Evolutionary conservation across 192 early-diverging fungal species (phyloP).

Genomic region (Oehlia diaphana): DNA sequence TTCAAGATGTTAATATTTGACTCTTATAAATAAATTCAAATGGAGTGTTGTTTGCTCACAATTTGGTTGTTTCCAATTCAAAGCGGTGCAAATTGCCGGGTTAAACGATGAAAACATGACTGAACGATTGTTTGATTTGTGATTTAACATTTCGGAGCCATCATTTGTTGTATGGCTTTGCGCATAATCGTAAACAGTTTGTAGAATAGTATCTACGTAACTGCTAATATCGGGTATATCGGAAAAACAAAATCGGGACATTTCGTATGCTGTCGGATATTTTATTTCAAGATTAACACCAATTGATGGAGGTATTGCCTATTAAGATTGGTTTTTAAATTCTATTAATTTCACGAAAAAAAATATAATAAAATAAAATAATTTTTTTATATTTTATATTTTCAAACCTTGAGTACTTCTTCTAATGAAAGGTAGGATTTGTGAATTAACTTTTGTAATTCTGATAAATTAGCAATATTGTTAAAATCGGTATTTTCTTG

Average conservation of each 20-base stretch:
- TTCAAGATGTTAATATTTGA: not conserved
- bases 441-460: conserved; percentile 39
- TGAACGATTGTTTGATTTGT: conserved; percentile 26
- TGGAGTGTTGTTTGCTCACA: conserved; percentile 54
- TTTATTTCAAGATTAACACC: conserved; percentile 88
- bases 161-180: conserved; percentile 36
- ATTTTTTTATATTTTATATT: not conserved
- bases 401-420: conserved; percentile 71
- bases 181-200: conserved; percentile 80
- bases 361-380: not conserved
- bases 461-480: conserved; percentile 15
- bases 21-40: not conserved
- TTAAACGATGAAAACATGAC: conserved; percentile 91
- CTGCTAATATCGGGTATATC: conserved; percentile 74
- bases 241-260: conserved; percentile 47
- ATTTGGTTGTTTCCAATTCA: conserved; percentile 99
- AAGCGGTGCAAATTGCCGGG: conserved; percentile 83
- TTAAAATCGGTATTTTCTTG: conserved; percentile 33
- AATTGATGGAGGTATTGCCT: conserved; percentile 68
- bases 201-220: conserved; percentile 86
- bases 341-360: not conserved
- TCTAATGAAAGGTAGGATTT: conserved; percentile 61
- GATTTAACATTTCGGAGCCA: conserved; percentile 19
- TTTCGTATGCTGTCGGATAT: conserved; percentile 77
- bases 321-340: not conserved